Evolutionary conservation across 2,329 filamentous ascomycete genomes (phyloP).

Genomic region (Paecilomyces dactylethromorphus): DNA sequence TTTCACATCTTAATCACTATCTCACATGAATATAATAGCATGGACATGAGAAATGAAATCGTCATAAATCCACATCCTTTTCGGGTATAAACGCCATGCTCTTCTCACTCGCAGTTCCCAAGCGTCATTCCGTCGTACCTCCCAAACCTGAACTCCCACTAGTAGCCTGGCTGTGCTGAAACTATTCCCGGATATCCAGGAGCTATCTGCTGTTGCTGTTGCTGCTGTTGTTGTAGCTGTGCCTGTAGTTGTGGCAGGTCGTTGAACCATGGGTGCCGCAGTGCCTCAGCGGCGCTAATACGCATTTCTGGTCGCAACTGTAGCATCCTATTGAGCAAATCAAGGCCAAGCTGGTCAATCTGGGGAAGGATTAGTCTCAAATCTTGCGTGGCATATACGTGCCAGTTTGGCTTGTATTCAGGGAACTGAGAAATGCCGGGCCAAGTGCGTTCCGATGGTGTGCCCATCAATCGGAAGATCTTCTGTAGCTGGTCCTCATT

Average conservation of each 20-base stretch:
- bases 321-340: conserved; percentile 83
- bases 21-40: not conserved
- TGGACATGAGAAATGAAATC: conserved; percentile 5
- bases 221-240: conserved; percentile 37
- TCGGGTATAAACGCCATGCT: conserved; percentile 24
- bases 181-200: conserved; percentile 1
- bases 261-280: conserved; percentile 89
- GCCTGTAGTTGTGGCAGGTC: conserved; percentile 52
- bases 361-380: conserved; percentile 79
- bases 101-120: conserved; percentile 14
- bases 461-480: conserved; percentile 98
- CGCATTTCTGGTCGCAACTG: conserved; percentile 88
- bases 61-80: conserved; percentile 5
- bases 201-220: conserved; percentile 23
- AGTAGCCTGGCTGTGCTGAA: not conserved
- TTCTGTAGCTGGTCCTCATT: conserved; percentile 97
- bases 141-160: not conserved
- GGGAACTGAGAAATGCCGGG: conserved; percentile 89
- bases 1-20: not conserved
- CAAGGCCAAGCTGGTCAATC: conserved; percentile 80
- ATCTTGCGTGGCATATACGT: conserved; percentile 90
- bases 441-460: conserved; percentile 91
- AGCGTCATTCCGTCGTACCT: not conserved
- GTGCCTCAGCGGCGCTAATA: conserved; percentile 77
- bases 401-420: conserved; percentile 96